These are phyloP conservation scores for Leucoagaricus sp. DNA, from an alignment of 1,284 basidiomycete genomes.

Conservation along the genomic window DNA sequence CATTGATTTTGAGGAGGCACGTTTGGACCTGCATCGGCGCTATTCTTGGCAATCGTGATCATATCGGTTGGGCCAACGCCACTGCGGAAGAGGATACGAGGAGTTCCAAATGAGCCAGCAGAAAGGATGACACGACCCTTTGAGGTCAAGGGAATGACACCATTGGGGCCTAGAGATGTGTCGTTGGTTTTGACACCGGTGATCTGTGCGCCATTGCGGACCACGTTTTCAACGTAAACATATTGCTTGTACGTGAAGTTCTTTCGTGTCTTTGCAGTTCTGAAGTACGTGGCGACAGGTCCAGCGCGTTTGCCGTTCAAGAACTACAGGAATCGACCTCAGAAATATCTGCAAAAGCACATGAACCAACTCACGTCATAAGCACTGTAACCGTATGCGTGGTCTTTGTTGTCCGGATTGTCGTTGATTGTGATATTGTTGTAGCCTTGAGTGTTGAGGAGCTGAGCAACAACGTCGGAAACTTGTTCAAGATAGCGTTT, in stretches of 20 bases:
- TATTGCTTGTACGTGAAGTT: conserved; percentile 56
- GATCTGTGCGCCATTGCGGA: conserved; percentile 58
- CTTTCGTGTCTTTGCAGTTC: conserved; percentile 50
- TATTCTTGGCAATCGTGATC: conserved; percentile 50
- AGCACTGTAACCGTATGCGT: conserved; percentile 57
- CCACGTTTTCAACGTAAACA: conserved; percentile 52
- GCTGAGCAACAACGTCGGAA: conserved; percentile 42
- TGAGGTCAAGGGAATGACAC: conserved; percentile 54
- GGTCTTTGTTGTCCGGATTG: conserved; percentile 56
- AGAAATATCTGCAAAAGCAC: neutral
- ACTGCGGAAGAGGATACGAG: conserved; percentile 62
- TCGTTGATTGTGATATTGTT: conserved; percentile 54
- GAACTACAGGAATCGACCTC: conserved; percentile 39
- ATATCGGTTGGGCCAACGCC: conserved; percentile 65
- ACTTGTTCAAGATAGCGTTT: conserved; percentile 60
- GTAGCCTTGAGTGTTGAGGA: conserved; percentile 52
- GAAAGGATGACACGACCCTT: conserved; percentile 64
- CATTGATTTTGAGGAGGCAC: conserved; percentile 52
- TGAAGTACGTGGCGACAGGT: conserved; percentile 60
- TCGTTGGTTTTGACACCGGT: conserved; percentile 65
- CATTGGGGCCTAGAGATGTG: conserved; percentile 51
- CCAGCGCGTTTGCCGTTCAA: conserved; percentile 58
- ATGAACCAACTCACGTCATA: conserved; percentile 44
- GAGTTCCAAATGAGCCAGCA: conserved; percentile 55
- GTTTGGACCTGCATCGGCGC: conserved; percentile 45